A percentile compares a stretch with the other conserved stretches of the same genome.
These are phyloP conservation scores for Rhododendron molle DNA, from an alignment of 148 eudicot genomes.

Conservation along the genomic window DNA sequence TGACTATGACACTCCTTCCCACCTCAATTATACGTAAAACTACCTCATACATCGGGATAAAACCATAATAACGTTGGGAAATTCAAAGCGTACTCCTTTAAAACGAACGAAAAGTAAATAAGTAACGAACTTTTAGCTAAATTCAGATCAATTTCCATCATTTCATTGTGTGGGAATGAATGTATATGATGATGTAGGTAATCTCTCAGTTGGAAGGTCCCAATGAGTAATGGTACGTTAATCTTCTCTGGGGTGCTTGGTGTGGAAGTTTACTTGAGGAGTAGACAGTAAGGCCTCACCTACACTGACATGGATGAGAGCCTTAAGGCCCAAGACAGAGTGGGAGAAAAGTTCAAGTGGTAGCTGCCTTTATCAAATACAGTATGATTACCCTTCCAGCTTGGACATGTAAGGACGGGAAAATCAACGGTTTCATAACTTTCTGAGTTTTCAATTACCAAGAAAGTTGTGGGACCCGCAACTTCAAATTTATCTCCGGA, in stretches of 20 bases:
- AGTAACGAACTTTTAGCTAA: neutral
- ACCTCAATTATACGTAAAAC: neutral
- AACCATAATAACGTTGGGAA: neutral
- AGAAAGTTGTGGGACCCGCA: too few species aligned
- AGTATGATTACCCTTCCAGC: neutral
- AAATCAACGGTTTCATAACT: too few species aligned
- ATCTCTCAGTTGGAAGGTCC: slow-evolving; percentile 9
- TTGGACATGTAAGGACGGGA: too few species aligned
- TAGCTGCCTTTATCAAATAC: slow-evolving; percentile 15
- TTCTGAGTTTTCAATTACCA: too few species aligned
- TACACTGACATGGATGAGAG: slow-evolving; percentile 16
- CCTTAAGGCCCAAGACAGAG: slow-evolving; percentile 44
- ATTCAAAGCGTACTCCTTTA: neutral
- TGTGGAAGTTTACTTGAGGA: slow-evolving; percentile 39
- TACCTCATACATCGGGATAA: neutral
- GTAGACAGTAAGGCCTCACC: slow-evolving; percentile 46
- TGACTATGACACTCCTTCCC: neutral
- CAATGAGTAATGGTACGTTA: slow-evolving; percentile 23
- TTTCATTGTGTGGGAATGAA: neutral
- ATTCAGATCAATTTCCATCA: neutral
- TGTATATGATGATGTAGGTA: neutral
- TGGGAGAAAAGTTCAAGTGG: slow-evolving; percentile 27
- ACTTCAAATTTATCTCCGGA: too few species aligned
- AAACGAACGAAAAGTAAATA: neutral
- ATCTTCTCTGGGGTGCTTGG: slow-evolving; percentile 41